Conservation (phyloP, 2,329 filamentous ascomycete species). For the Aspergillus pseudoviridinutans region DNA sequence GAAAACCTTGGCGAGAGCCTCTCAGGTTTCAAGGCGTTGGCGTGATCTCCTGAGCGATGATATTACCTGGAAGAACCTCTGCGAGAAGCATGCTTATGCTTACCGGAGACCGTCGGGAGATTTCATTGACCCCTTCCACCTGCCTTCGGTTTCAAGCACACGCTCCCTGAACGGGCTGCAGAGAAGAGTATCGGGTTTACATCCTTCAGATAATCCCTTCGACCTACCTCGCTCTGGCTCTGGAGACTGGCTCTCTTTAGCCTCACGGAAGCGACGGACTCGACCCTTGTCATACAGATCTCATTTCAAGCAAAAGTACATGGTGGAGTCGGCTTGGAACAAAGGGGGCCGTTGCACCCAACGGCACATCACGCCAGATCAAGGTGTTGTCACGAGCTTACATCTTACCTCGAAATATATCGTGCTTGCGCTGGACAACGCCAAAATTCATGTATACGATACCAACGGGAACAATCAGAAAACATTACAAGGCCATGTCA, state of each 20-base stretch:
- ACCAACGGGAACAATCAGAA: constrained; percentile 83
- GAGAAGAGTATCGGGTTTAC: constrained; percentile 25
- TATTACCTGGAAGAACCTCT: constrained; percentile 96
- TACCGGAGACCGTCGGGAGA: constrained; percentile 60
- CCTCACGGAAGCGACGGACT: constrained; percentile 46
- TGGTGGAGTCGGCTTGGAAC: constrained; percentile 96
- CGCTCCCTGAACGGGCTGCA: constrained; percentile 19
- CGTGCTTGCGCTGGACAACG: constrained; percentile 94
- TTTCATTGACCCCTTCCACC: constrained; percentile 33
- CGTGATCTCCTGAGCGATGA: constrained; percentile 90
- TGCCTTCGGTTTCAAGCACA: constrained; percentile 17
- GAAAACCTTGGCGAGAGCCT: constrained; percentile 85
- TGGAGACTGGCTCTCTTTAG: constrained; percentile 29
- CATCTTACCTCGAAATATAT: constrained; percentile 96
- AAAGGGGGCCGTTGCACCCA: constrained; percentile 81
- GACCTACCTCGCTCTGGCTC: constrained; percentile 42
- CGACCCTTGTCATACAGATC: constrained; percentile 84
- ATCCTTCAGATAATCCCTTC: constrained; percentile 45
- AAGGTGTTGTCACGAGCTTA: constrained; percentile 92
- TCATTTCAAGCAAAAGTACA: constrained; percentile 95
- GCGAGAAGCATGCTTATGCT: constrained; percentile 93
- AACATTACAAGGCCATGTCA: constrained; percentile 90
- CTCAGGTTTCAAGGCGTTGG: constrained; percentile 95
- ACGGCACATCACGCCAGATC: constrained; percentile 89
- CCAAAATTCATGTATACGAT: constrained; percentile 97